Base-by-base conservation (phyloP, 2,329 filamentous ascomycete genomes). In the Aspergillus ustus region DNA sequence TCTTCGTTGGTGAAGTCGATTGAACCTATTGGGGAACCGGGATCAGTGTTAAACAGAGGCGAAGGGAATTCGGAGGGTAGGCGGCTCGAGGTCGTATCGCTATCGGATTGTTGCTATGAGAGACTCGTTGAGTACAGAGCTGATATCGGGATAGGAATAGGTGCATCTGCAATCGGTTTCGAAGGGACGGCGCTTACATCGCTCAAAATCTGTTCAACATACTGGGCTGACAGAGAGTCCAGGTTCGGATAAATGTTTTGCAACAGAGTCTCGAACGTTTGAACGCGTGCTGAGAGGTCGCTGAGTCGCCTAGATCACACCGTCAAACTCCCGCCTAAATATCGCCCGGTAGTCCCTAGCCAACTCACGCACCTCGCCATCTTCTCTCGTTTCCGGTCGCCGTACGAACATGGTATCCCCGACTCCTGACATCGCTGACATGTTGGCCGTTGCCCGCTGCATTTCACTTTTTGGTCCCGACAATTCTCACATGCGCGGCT, bases 391-490 rank as follows among this genome's bases (percentile, higher is more conserved):
- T 80, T 81, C 44, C 78, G 76, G 66, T 80, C 78, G 34, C 77
- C 77, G 62, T 81, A 81, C 17, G 73, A 76, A 67, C 79, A 81
- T 4, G 61, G 62, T 43, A 77, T 72, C 8, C 75, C 75, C 28
- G 75, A 69, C 62, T 81, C 78, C 67, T 76, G 72, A 63, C 79
- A 81, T 52, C 79, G 73, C 57, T 77, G 70, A 60, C 79, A 81
- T 31, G 70, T 69, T 34, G 79, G 79, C 45, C 74, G 75, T 67
- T 80, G 76, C 7, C 79, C 79, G 63, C 74, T 78, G 69, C 79
- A 81, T 70, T 81, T 81, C 58, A 77, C 79, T 67, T 81, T 81
- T 55, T 79, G 74, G 46, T 79, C 75, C 11, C 79, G 77, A 63
- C 79, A 81, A 57, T 77, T 77, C 65, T 81, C 78, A 59, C 79